phyloP scores from a whole-genome alignment of 345 rosid species.

The Luvunga scandens region DNA sequence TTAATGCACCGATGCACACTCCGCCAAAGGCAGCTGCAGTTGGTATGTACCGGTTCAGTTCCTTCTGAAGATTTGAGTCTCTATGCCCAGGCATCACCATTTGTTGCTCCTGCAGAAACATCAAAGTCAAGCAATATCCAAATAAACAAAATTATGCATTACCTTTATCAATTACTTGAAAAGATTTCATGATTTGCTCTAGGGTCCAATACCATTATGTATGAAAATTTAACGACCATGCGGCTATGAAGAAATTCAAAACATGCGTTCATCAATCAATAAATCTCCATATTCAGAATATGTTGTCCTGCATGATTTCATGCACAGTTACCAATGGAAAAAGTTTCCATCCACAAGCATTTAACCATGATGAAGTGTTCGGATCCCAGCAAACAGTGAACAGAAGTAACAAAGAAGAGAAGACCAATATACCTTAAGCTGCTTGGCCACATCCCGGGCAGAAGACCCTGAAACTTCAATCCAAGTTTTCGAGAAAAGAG shows the following conservation, averaged over 20 bases:
- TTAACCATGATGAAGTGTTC: no score
- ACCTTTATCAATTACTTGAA: neutral
- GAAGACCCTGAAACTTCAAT: conserved; percentile 83
- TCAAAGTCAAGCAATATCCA: conserved; percentile 4
- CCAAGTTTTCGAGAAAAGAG: conserved; percentile 79
- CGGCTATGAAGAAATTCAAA: neutral
- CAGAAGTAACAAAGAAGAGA: neutral
- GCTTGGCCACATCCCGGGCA: conserved; percentile 76
- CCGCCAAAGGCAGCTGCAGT: conserved; percentile 82
- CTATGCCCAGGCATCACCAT: conserved; percentile 86
- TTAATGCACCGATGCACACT: conserved; percentile 74
- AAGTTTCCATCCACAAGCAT: no score
- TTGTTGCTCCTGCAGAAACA: conserved; percentile 60
- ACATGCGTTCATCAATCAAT: neutral
- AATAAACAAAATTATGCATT: neutral
- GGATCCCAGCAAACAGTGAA: neutral
- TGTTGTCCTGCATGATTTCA: no score
- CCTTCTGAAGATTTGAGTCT: conserved; percentile 69
- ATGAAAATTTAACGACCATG: neutral
- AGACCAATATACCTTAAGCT: conserved; percentile 55
- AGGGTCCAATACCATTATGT: neutral
- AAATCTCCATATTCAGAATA: neutral
- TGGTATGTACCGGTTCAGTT: conserved; percentile 71
- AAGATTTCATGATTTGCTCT: neutral
- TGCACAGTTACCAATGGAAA: no score